Base-by-base conservation (phyloP, 2,329 filamentous ascomycete genomes). In the Madurella fahalii region DNA sequence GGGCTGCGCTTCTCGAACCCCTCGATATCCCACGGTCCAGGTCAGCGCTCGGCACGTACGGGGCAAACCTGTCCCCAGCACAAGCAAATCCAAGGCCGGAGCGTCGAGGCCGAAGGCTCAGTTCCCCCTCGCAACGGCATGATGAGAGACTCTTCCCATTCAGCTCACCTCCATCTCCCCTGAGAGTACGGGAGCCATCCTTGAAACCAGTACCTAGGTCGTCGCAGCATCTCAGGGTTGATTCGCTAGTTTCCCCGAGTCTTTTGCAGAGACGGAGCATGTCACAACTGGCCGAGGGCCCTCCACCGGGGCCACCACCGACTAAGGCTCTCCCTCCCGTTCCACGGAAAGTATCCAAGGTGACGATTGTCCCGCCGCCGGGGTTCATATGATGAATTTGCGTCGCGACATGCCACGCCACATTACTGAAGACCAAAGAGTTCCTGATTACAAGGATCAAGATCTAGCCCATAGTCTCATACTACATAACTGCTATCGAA, bases 251-350 rank as follows among this genome's bases (percentile, higher is more conserved):
- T 30, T 52, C 59, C 16, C 61, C 63, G 41, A 31, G 46, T 13
- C 51, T 60, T 4, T 34, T 59, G 25, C 72, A 71, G 50, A 71
- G 77, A 25, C 72, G 74, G 52, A 81, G 79, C 66, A 74, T 81
- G 73, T 74, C 78, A 5, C 76, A 80, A 25, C 68, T 81, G 39
- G 68, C 68, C 1, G 73, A 77, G 12, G 77, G 76, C 1, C 79
- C 79, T 31, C 80, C 80, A 1, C 79, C 75, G 15, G 77, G 72
- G 13, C 80, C 80, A 7, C 80, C 80, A 5, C 80, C 80, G 20
- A 81, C 71, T 11, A 76, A 75, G 59, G 79, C 80, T 13, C 71
- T 83, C 18, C 80, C 80, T 16, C 80, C 80, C 0, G 72, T 82
- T 40, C 79, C 79, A 4, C 68, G 63, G 42, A 72, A 68, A 32